A percentile compares a stretch with the other conserved stretches of the same genome.
phyloP scores from a whole-genome alignment of 345 rosid genomes.

The Syzygium aromaticum region DNA sequence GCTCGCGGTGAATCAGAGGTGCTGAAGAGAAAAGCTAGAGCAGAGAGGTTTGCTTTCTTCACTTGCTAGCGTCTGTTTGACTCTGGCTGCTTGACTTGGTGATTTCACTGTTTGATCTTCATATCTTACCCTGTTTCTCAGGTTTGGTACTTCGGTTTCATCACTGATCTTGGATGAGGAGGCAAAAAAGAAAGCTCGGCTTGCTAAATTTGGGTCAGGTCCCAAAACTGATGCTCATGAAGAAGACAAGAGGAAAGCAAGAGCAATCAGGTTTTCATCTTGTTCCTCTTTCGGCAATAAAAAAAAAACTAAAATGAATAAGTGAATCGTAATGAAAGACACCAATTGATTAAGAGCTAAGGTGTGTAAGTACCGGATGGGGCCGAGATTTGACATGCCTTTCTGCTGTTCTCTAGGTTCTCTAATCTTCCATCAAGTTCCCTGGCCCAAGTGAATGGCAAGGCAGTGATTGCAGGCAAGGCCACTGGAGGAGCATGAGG shows the following conservation, averaged over 20 bases:
- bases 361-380: not conserved
- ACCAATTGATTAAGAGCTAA: not conserved
- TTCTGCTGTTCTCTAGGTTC: slow-evolving; percentile 32
- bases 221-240: slow-evolving; percentile 42
- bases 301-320: not conserved
- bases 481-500: slow-evolving; percentile 51
- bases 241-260: slow-evolving; percentile 76
- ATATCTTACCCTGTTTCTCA: slow-evolving; percentile 8
- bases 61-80: not conserved
- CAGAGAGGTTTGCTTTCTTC: slow-evolving; percentile 58
- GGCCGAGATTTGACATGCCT: not conserved
- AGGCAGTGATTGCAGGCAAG: slow-evolving; percentile 50
- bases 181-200: slow-evolving; percentile 82
- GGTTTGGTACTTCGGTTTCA: slow-evolving; percentile 67
- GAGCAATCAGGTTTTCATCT: slow-evolving; percentile 54
- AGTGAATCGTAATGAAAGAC: not conserved
- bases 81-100: not conserved
- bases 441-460: slow-evolving; percentile 30
- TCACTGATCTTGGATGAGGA: slow-evolving; percentile 41
- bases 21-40: slow-evolving; percentile 82
- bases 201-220: slow-evolving; percentile 49
- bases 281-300: not conserved
- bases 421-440: slow-evolving; percentile 41
- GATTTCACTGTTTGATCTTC: not conserved
- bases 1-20: slow-evolving; percentile 55